phyloP scores from a whole-genome alignment of 73 alveolate genomes.

The Paramecium primaurelia region DNA sequence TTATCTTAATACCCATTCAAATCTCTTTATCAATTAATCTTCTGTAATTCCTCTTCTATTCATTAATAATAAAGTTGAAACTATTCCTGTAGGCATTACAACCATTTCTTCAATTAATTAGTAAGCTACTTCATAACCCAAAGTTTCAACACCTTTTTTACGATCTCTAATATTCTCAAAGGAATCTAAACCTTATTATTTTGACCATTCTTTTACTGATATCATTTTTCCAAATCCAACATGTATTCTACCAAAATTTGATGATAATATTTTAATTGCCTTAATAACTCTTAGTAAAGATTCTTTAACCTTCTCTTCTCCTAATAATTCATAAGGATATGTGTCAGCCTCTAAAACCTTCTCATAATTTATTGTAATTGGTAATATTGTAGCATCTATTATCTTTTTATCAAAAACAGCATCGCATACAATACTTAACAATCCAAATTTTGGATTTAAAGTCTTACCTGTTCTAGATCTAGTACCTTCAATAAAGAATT shows the following conservation, averaged over 20 bases:
- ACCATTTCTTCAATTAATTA: slow-evolving; percentile 67
- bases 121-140: slow-evolving; percentile 61
- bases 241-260: slow-evolving; percentile 84
- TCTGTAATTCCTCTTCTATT: slow-evolving; percentile 87
- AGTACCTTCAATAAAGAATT: slow-evolving; percentile 88
- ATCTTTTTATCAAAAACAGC: slow-evolving; percentile 73
- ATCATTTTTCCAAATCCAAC: slow-evolving; percentile 78
- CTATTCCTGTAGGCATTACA: slow-evolving; percentile 82
- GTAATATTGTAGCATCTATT: slow-evolving; percentile 77
- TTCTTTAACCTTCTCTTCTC: slow-evolving; percentile 90
- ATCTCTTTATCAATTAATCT: slow-evolving; percentile 74
- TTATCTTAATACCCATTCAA: slow-evolving; percentile 74
- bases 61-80: slow-evolving; percentile 76
- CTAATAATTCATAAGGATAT: slow-evolving; percentile 86
- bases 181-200: slow-evolving; percentile 20
- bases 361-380: slow-evolving; percentile 88
- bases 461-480: slow-evolving; percentile 84
- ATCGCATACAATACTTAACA: slow-evolving; percentile 68
- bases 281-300: slow-evolving; percentile 75
- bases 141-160: slow-evolving; percentile 54
- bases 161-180: slow-evolving; percentile 24
- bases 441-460: slow-evolving; percentile 80
- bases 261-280: slow-evolving; percentile 71
- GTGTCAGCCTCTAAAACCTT: slow-evolving; percentile 93
- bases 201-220: slow-evolving; percentile 54